Evolutionary conservation across 129 eudicot species (phyloP), one percentile per base, ranked within the genome.

Genomic region (Escallonia herrerae): DNA sequence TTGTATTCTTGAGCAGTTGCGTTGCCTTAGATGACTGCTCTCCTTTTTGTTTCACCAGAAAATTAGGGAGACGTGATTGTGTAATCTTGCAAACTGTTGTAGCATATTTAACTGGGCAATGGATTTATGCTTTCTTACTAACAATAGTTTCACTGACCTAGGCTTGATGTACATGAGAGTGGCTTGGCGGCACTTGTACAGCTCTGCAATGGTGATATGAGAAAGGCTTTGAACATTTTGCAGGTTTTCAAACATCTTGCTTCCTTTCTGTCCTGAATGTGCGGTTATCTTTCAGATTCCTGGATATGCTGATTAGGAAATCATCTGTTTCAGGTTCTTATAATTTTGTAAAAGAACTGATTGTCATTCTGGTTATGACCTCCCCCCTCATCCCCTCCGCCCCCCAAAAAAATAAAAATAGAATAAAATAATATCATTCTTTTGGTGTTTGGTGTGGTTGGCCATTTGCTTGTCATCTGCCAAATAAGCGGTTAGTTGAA

Each of bases 191-290:
- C 97, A 70, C 90, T 94, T 78, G 99, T 94, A 63, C 79, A 93
- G 65, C 90, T 94, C 55, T 75, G 99, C 84, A 89, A 84, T 72
- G 99, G 99, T 64, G 99, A 94, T 79, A 94, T 94, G 97, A 78
- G 99, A 75, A 94, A 94, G 83, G 95, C 95, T 55, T 76, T 94
- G 83, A 94, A 94, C 74, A 94, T 94, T 78, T 80, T 94, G 73
- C 99, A 93, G 95, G 98, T 93, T 22, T 38, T n/a, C 40, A n/a
- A 47, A 46, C 45, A 56, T 69, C 13, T 3, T 11, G 15, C 45
- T 56, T 12, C 60, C 8, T 62, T 50, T 52, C 43, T 39, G 12
- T 49, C 46, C 15, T n/a, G 46, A 4, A 7, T 58, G 63, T 58
- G 44, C 38, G 38, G 8, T 57, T 38, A 7, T 9, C 43, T 57